Evolutionary conservation across 352 stramenopile species (phyloP).

Genomic region (Globisporangium emineosum): DNA sequence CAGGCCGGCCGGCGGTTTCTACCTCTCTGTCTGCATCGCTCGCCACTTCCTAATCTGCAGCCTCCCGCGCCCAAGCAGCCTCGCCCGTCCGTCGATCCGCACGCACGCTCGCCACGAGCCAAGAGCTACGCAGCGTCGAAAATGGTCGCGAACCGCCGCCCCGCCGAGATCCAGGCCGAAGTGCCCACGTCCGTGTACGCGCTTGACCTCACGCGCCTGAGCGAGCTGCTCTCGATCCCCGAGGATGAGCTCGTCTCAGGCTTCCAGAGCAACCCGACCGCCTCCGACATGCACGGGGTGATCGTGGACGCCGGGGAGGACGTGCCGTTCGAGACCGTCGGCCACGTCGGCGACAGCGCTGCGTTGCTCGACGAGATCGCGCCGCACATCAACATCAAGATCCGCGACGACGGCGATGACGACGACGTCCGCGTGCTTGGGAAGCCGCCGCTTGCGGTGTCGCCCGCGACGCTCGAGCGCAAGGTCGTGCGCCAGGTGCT

Average conservation of each 20-base stretch:
- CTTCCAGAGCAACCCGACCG: conserved; percentile 53
- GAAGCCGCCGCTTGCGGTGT: neutral
- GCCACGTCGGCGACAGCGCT: conserved; percentile 16
- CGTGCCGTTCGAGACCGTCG: conserved; percentile 72
- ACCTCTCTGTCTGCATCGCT: too few relatives aligned
- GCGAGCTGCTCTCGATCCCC: conserved; percentile 44
- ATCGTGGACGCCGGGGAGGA: conserved; percentile 74
- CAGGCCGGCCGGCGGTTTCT: too few relatives aligned
- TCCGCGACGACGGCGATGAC: neutral
- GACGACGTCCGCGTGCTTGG: neutral
- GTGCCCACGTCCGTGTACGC: conserved; percentile 56
- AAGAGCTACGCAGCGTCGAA: conserved; percentile 2
- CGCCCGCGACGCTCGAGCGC: conserved; percentile 15
- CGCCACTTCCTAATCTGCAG: neutral
- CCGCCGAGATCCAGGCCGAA: conserved; percentile 52
- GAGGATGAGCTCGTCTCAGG: conserved; percentile 47
- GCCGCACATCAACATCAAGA: conserved; percentile 10
- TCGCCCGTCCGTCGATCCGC: neutral
- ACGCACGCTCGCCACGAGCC: neutral
- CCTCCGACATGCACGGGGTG: conserved; percentile 73
- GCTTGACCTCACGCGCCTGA: conserved; percentile 49
- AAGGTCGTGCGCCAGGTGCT: conserved; percentile 49
- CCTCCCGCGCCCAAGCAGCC: neutral
- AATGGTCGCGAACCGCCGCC: conserved; percentile 49
- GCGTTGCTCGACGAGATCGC: conserved; percentile 19